Base-by-base conservation (phyloP, 2,329 filamentous ascomycete species). In the Fusarium staphyleae region DNA sequence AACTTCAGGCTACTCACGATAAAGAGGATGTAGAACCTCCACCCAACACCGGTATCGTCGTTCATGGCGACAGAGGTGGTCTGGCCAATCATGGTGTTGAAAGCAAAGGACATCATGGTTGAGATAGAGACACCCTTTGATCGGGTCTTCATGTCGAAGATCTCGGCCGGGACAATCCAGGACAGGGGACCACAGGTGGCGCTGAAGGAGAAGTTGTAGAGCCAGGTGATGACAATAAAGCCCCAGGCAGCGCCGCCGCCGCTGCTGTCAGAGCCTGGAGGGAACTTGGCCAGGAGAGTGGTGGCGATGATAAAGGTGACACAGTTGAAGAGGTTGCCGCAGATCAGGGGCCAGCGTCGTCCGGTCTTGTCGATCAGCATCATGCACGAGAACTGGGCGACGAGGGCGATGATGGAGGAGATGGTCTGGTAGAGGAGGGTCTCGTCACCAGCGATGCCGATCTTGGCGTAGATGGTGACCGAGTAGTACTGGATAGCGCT, bases 171-270 rank as follows among this genome's bases (percentile, higher is more conserved):
- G 55, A 87, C 85, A 61, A 83, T 82, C 81, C 73, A 81, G 0
- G 71, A 74, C 1, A 91, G 74, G 0, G 89, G 88, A 16, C 89
- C 89, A 53, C 87, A 89, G 2, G 87, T 88, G 28, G 81, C 81
- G 3, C 81, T 87, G 78, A 91, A 92, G 34, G 81, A 87, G 75
- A 91, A 88, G 74, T 93, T 92, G 79, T 90, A 93, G 2, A 90
- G 70, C 89, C 89, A 93, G 1, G 89, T 93, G 64, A 84, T 80
- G 34, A 55, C 67, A 56, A 93, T 93, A 72, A 93, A 93, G 1
- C 84, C 88, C 87, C 87, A 90, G 6, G 81, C 79, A 1, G 87
- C 87, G 5, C 77, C 75, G 33, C 73, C 73, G 52, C 71, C 71
- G 52, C 78, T 74, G 39, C 71, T 72, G 2, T 80, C 52, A 0